phyloP scores from a whole-genome alignment of 441 rosid species.

The Aquilaria agallochum region DNA sequence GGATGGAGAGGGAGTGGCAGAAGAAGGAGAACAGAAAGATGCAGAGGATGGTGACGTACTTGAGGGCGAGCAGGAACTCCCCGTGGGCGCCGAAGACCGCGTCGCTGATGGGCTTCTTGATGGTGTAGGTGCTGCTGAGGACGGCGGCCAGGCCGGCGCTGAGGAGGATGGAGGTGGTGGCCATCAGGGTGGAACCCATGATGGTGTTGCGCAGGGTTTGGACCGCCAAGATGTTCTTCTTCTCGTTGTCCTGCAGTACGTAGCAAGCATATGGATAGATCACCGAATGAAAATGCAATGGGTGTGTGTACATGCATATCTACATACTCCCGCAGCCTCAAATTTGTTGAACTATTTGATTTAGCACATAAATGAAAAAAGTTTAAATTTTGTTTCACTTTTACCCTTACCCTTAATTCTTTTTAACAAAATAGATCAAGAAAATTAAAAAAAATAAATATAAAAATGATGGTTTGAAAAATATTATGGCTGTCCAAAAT shows the following conservation, averaged over 20 bases:
- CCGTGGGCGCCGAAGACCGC: conserved; percentile 76
- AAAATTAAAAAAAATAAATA: too few relatives aligned
- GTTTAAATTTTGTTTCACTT: too few relatives aligned
- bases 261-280: too few relatives aligned
- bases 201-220: conserved; percentile 79
- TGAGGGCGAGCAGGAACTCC: conserved; percentile 77
- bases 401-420: too few relatives aligned
- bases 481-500: too few relatives aligned
- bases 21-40: conserved; percentile 78
- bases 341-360: too few relatives aligned
- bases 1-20: conserved; percentile 72
- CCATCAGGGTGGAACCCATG: conserved; percentile 97
- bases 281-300: too few relatives aligned
- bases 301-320: too few relatives aligned
- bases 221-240: conserved; percentile 82
- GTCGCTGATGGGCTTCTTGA: conserved; percentile 81
- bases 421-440: too few relatives aligned
- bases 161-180: conserved; percentile 85
- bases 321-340: too few relatives aligned
- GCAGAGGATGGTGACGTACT: conserved; percentile 69
- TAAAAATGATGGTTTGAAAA: too few relatives aligned
- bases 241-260: conserved; percentile 72
- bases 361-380: too few relatives aligned
- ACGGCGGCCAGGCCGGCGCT: conserved; percentile 82
- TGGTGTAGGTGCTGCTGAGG: conserved; percentile 84